Evolutionary conservation across 495 filamentous ascomycete genomes (phyloP), one percentile per base, ranked within the genome.

Genomic region (Aspergillus cristatus): DNA sequence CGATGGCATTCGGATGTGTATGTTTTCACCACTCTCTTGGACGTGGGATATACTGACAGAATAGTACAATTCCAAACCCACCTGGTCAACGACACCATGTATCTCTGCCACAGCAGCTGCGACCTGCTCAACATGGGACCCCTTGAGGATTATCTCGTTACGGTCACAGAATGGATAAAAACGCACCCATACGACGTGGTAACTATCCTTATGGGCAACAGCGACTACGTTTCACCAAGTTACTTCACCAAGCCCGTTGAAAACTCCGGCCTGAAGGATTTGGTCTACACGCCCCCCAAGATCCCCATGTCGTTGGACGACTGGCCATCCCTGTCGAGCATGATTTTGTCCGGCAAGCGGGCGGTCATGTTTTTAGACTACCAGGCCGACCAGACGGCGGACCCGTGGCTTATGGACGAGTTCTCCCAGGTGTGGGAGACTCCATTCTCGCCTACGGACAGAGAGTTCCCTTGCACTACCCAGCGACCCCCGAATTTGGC

Each of bases 151-250:
- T 91, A 87, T 62, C 76, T 97, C 25, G 64, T 59, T 1, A 65
- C 60, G 7, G 81, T 97, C 15, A 68, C 67, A 35, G 48, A 59
- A 32, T 97, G 90, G 90, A 75, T 97, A 13, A 62, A 63, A 5
- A 51, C 55, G 1, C 78, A 97, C 48, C 87, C 86, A 0, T 91
- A 86, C 56, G 88, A 97, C 45, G 81, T 95, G 3, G 76, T 97
- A n/a, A 94, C 88, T 3, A 75, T 95, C 36, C 64, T 97, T 6
- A 73, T 97, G 32, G 86, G 82, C 12, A 97, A 97, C 58, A 78
- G 71, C 42, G 86, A 91, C 62, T 80, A 65, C 36, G 68, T 77
- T 13, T 50, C 62, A 13, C 75, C 84, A 12, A 61, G 53, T 12
- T 72, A 76, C 36, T 89, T 76, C 54, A 73, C 59, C 12, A 56